phyloP scores from a whole-genome alignment of 148 eudicot species.

The Camellia lanceoleosa region DNA sequence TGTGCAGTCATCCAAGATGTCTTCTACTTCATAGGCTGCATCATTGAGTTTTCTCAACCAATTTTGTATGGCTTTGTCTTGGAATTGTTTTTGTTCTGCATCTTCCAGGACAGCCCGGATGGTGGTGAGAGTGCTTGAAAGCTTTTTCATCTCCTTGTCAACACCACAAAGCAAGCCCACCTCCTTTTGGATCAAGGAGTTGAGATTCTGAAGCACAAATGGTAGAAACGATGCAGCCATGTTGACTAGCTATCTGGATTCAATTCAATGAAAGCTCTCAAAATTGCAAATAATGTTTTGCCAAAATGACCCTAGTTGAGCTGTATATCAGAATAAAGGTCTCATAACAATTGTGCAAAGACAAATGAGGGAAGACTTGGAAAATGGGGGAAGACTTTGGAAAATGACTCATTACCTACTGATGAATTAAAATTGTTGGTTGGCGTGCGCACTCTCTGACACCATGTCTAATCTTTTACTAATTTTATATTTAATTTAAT shows the following conservation, averaged over 20 bases:
- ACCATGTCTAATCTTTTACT: no score
- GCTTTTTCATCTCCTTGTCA: background rate
- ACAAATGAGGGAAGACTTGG: no score
- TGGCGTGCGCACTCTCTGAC: no score
- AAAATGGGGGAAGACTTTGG: no score
- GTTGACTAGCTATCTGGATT: background rate
- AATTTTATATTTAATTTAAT: no score
- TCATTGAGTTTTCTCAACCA: background rate
- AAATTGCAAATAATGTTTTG: background rate
- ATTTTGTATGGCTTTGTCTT: background rate
- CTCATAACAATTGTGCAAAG: no score
- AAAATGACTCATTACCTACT: no score
- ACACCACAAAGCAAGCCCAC: background rate
- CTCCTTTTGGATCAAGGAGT: background rate
- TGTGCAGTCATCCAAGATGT: background rate
- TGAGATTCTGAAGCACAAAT: background rate
- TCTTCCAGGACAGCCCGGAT: background rate
- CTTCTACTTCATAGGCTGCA: background rate
- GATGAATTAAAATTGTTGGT: no score
- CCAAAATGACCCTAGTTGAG: background rate
- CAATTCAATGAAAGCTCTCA: no score
- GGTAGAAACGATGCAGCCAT: background rate
- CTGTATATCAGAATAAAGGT: no score
- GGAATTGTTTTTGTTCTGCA: background rate
- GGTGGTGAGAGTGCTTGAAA: background rate